Conservation (phyloP, 2,329 filamentous ascomycete species). For the Penicillium olsonii region DNA sequence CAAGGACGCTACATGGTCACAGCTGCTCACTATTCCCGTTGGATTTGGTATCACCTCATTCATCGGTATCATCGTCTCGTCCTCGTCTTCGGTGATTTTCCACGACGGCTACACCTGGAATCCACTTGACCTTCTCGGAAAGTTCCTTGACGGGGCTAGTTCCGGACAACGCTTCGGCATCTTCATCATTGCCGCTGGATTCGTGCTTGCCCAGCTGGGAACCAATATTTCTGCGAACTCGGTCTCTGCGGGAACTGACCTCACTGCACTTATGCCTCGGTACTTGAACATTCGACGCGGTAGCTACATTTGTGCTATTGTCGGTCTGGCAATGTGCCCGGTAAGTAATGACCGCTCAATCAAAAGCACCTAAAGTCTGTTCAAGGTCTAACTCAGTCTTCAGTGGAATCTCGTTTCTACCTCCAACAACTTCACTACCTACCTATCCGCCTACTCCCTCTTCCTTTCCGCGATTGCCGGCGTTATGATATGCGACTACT, state of each 20-base stretch:
- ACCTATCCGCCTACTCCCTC: slow-evolving; percentile 87
- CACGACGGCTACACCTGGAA: slow-evolving; percentile 67
- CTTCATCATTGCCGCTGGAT: slow-evolving; percentile 70
- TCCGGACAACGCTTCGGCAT: slow-evolving; percentile 72
- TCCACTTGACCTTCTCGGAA: slow-evolving; percentile 66
- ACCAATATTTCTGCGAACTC: slow-evolving; percentile 89
- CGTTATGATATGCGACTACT: slow-evolving; percentile 89
- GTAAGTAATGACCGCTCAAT: slow-evolving; percentile 24
- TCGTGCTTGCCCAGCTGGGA: slow-evolving; percentile 77
- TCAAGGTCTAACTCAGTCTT: slow-evolving; percentile 12
- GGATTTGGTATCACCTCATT: slow-evolving; percentile 80
- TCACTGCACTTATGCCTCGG: slow-evolving; percentile 77
- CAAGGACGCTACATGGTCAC: slow-evolving; percentile 75
- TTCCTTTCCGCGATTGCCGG: slow-evolving; percentile 93
- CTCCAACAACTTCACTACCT: slow-evolving; percentile 84
- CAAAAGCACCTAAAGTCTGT: not conserved
- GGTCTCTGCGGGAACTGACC: slow-evolving; percentile 78
- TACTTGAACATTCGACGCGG: slow-evolving; percentile 84
- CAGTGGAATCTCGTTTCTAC: slow-evolving; percentile 67
- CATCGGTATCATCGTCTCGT: slow-evolving; percentile 78
- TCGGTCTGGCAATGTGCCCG: slow-evolving; percentile 87
- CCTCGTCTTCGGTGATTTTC: slow-evolving; percentile 66
- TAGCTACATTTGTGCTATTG: slow-evolving; percentile 77
- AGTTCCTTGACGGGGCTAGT: slow-evolving; percentile 68
- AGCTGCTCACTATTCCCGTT: slow-evolving; percentile 71